Evolutionary conservation across 352 stramenopile genomes (phyloP).

Genomic region (Phytophthora boehmeriae): DNA sequence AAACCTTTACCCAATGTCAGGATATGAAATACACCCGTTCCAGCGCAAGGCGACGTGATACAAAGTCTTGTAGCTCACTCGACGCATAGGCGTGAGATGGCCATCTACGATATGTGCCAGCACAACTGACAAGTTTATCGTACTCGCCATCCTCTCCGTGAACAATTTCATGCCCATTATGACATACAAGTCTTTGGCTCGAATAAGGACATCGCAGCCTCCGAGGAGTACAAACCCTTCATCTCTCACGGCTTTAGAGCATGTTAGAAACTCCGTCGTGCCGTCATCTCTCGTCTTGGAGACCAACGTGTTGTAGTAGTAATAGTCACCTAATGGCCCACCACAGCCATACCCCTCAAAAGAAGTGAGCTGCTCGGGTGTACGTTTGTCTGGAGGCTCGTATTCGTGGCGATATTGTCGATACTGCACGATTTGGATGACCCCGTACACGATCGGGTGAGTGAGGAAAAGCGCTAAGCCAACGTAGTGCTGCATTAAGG

Average conservation of each 20-base stretch:
- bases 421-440: conserved; percentile 46
- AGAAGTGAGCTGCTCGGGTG: conserved; percentile 30
- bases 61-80: conserved; percentile 31
- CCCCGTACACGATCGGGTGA: conserved; percentile 35
- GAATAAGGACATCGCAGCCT: conserved; percentile 39
- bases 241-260: conserved; percentile 38
- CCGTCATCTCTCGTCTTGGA: conserved; percentile 18
- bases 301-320: conserved; percentile 49
- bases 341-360: conserved; percentile 46
- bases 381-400: conserved; percentile 25
- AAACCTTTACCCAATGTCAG: conserved; percentile 31
- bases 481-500: conserved; percentile 39
- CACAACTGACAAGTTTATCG: conserved; percentile 39
- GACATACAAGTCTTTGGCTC: conserved; percentile 42
- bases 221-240: conserved; percentile 45
- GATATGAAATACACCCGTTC: conserved; percentile 40
- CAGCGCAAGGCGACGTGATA: conserved; percentile 33
- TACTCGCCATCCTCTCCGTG: conserved; percentile 26
- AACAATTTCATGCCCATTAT: conserved; percentile 43
- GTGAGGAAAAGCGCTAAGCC: conserved; percentile 29
- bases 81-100: conserved; percentile 32
- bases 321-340: conserved; percentile 35
- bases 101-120: conserved; percentile 36
- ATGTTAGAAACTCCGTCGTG: conserved; percentile 34
- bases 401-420: conserved; percentile 35